phyloP scores from a whole-genome alignment of 805 yeast genomes.

The Starmerella apis region DNA sequence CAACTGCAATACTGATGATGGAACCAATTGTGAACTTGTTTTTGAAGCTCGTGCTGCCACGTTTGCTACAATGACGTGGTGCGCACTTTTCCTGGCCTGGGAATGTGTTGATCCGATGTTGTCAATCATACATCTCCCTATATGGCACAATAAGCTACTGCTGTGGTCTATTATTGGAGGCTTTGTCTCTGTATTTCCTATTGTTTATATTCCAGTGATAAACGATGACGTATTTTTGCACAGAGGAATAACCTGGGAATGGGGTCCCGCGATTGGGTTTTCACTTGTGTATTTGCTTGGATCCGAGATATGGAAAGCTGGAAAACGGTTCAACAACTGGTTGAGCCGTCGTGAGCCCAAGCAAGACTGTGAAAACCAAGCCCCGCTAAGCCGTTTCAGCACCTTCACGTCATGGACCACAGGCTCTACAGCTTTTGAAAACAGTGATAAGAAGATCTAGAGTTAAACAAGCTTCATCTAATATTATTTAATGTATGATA shows the following conservation, averaged over 20 bases:
- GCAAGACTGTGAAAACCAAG: constrained; percentile 1
- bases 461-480: neutral
- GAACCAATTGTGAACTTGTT: constrained; percentile 47
- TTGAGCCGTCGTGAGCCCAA: neutral
- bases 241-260: constrained; percentile 59
- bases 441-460: neutral
- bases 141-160: constrained; percentile 65
- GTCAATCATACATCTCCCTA: constrained; percentile 43
- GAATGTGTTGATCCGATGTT: constrained; percentile 64
- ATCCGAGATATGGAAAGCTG: constrained; percentile 57
- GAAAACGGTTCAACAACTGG: constrained; percentile 38
- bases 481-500: too few relatives aligned
- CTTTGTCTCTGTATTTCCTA: constrained; percentile 62
- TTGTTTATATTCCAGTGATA: constrained; percentile 80
- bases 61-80: constrained; percentile 78
- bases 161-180: constrained; percentile 75
- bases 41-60: constrained; percentile 68
- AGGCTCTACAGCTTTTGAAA: neutral
- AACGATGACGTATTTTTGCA: constrained; percentile 68
- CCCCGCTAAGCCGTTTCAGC: neutral
- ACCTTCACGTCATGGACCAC: constrained; percentile 3
- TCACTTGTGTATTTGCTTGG: constrained; percentile 49
- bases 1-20: constrained; percentile 47
- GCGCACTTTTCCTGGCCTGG: constrained; percentile 73
- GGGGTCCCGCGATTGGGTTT: constrained; percentile 60